phyloP scores from a whole-genome alignment of 371 early-diverging fungal genomes.

The Umbelopsis sp. region DNA sequence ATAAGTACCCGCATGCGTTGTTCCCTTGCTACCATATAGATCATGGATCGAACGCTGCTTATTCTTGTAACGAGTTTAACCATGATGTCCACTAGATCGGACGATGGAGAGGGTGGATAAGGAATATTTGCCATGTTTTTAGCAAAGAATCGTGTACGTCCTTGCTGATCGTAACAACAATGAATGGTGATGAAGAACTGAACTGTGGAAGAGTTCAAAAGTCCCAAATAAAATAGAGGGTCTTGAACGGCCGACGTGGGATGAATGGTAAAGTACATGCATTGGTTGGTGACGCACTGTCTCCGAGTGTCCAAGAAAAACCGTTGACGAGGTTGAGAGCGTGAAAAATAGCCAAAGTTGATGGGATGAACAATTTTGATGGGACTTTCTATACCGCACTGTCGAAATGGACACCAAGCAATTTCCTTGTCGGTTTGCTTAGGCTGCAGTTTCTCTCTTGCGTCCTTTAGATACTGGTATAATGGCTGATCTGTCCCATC shows the following conservation, averaged over 20 bases:
- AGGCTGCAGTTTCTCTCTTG: constrained; percentile 45
- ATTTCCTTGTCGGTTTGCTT: constrained; percentile 43
- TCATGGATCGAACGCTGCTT: constrained; percentile 25
- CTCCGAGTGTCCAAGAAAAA: constrained; percentile 55
- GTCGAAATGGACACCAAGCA: constrained; percentile 59
- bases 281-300: constrained; percentile 58
- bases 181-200: constrained; percentile 57
- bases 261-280: constrained; percentile 62
- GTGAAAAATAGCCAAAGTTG: constrained; percentile 68
- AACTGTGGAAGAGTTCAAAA: constrained; percentile 60
- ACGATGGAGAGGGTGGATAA: constrained; percentile 45
- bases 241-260: constrained; percentile 30
- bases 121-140: constrained; percentile 69
- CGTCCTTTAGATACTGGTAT: constrained; percentile 49
- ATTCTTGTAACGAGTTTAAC: constrained; percentile 27
- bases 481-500: constrained; percentile 31
- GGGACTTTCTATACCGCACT: constrained; percentile 56
- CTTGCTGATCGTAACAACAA: constrained; percentile 68
- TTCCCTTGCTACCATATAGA: constrained; percentile 27
- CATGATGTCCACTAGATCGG: constrained; percentile 23
- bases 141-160: constrained; percentile 64
- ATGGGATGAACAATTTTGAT: constrained; percentile 68
- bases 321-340: constrained; percentile 59
- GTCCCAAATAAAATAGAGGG: constrained; percentile 50
- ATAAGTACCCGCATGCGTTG: constrained; percentile 21